A percentile compares a stretch with the other conserved stretches of the same genome.
These are phyloP conservation scores for Monosporascus cannonballus DNA, from an alignment of 2,329 filamentous ascomycete species.

Conservation along the genomic window DNA sequence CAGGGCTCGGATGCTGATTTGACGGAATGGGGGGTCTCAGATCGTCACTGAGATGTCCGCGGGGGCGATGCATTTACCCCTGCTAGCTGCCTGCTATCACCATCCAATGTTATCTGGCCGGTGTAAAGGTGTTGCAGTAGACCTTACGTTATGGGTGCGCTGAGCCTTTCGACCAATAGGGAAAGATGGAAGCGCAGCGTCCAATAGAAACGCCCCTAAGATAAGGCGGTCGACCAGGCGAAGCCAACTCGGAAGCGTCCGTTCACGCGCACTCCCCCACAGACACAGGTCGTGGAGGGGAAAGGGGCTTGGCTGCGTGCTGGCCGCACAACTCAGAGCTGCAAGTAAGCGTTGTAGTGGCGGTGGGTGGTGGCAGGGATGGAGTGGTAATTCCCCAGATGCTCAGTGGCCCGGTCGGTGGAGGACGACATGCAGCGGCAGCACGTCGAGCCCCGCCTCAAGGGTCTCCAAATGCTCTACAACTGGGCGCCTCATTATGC, in stretches of 20 bases:
- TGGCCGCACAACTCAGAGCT: not conserved
- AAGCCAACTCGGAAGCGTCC: too few species aligned
- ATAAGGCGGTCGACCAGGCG: too few species aligned
- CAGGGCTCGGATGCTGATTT: constrained; percentile 13
- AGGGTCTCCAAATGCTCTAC: not conserved
- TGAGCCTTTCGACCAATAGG: not conserved
- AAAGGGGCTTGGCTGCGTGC: too few species aligned
- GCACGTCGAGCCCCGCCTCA: not conserved
- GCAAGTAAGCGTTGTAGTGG: not conserved
- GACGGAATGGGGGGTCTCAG: constrained; percentile 10
- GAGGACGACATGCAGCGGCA: not conserved
- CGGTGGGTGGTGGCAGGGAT: not conserved
- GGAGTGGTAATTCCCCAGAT: not conserved
- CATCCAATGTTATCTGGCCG: not conserved
- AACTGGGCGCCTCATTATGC: not conserved
- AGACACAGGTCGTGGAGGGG: too few species aligned
- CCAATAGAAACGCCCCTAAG: too few species aligned
- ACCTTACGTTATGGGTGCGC: not conserved
- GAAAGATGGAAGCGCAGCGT: too few species aligned
- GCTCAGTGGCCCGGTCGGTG: not conserved
- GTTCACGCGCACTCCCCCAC: too few species aligned
- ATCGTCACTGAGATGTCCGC: constrained; percentile 12
- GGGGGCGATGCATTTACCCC: constrained; percentile 3
- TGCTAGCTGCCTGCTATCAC: not conserved
- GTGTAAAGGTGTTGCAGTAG: not conserved